phyloP scores from a whole-genome alignment of 768 basidiomycete genomes.

The Mycena pura region DNA sequence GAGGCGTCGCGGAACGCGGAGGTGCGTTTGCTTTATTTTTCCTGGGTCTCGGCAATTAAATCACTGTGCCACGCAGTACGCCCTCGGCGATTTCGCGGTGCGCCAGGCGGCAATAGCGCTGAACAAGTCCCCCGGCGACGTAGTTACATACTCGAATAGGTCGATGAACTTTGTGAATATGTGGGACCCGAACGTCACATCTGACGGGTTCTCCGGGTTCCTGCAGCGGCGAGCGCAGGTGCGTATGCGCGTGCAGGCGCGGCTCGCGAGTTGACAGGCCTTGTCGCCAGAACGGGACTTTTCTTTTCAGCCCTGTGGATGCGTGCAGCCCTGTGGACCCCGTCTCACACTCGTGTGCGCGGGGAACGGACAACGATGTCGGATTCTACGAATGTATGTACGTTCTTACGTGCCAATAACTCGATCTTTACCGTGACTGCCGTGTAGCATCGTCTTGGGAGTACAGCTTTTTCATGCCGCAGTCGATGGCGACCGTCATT shows the following conservation, averaged over 20 bases:
- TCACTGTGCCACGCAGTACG: conserved; percentile 40
- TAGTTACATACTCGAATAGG: conserved; percentile 52
- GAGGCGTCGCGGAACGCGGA: conserved; percentile 58
- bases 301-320: conserved; percentile 55
- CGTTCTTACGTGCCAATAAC: not conserved
- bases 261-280: not conserved
- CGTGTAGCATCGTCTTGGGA: conserved; percentile 58
- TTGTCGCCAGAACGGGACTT: conserved; percentile 51
- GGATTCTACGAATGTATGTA: conserved; percentile 59
- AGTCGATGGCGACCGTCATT: conserved; percentile 55
- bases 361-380: conserved; percentile 55
- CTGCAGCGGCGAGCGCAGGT: conserved; percentile 52
- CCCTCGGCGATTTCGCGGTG: conserved; percentile 58
- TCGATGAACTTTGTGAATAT: conserved; percentile 61
- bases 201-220: conserved; percentile 57
- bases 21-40: conserved; percentile 30
- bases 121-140: conserved; percentile 44
- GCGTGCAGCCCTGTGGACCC: conserved; percentile 59
- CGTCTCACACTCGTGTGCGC: conserved; percentile 52
- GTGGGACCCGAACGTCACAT: conserved; percentile 52
- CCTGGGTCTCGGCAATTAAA: no score
- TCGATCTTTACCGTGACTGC: not conserved
- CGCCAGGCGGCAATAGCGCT: conserved; percentile 55
- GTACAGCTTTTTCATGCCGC: conserved; percentile 59
- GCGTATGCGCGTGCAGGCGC: conserved; percentile 17